A percentile compares a stretch with the other conserved stretches of the same genome.
Conservation (phyloP, 176 grass and related monocot species). For the Eleusine coracana region DNA sequence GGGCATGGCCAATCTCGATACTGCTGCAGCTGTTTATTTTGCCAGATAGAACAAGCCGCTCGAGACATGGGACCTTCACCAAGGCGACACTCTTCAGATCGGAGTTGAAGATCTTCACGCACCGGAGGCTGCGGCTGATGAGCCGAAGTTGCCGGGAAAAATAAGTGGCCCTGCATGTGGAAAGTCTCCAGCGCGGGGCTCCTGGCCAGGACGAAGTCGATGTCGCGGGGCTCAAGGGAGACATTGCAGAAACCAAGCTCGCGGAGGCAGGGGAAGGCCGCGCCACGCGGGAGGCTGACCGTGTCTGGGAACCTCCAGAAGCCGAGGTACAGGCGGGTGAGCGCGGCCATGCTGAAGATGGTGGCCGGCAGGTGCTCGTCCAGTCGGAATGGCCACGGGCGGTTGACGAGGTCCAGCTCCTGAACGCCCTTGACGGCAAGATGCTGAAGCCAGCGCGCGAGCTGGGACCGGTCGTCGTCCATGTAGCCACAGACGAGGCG, state of each 20-base stretch:
- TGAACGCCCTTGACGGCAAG: constrained; percentile 31
- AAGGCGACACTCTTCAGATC: not conserved
- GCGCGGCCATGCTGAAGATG: constrained; percentile 23
- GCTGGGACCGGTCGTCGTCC: not conserved
- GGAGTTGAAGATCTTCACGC: constrained; percentile 10
- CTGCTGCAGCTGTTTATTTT: not conserved
- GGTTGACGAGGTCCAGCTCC: constrained; percentile 39
- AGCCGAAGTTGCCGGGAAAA: not conserved
- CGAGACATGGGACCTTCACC: constrained; percentile 15
- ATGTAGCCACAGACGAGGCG: constrained; percentile 26
- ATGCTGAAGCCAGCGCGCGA: constrained; percentile 24
- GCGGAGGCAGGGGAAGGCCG: constrained; percentile 25
- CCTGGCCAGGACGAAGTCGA: constrained; percentile 37
- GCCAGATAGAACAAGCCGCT: not conserved
- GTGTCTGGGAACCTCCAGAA: constrained; percentile 26
- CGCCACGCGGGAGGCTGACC: not conserved
- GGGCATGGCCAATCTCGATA: constrained; percentile 14
- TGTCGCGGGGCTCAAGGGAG: not conserved
- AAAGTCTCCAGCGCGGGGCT: constrained; percentile 34
- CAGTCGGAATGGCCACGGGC: constrained; percentile 13
- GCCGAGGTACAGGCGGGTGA: constrained; percentile 35
- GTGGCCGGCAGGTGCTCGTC: not conserved
- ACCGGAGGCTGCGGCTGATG: constrained; percentile 35
- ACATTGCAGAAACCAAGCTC: constrained; percentile 36
- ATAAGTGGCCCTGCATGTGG: constrained; percentile 2